These are phyloP conservation scores for Typha latifolia DNA, from an alignment of 176 grass and related monocot genomes.

Conservation along the genomic window DNA sequence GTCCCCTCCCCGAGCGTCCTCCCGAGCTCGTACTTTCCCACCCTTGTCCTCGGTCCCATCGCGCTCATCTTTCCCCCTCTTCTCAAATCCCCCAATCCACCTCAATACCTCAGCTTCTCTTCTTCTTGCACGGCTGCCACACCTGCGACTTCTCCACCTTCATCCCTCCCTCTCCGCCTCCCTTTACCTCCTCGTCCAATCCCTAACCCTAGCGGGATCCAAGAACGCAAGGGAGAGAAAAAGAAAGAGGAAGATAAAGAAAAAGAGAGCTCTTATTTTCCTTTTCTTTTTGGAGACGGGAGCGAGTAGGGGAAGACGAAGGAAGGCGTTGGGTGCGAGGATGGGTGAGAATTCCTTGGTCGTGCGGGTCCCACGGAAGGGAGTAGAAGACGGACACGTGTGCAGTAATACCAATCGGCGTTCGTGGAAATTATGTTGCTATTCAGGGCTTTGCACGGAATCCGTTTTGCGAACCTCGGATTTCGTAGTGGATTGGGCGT, in stretches of 20 bases:
- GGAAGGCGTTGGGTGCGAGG: too few species aligned
- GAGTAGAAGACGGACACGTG: too few species aligned
- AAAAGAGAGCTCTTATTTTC: not conserved
- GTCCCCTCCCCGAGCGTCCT: conserved; percentile 81
- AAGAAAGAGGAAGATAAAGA: not conserved
- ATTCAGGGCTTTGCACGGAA: too few species aligned
- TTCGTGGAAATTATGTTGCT: too few species aligned
- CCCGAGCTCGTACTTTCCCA: conserved; percentile 93
- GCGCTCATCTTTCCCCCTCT: conserved; percentile 39
- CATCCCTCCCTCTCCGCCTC: not conserved
- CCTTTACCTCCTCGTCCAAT: not conserved
- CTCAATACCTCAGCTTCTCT: not conserved
- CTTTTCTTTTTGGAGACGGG: not conserved
- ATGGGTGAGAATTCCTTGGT: too few species aligned
- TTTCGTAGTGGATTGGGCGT: too few species aligned
- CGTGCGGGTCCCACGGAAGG: too few species aligned
- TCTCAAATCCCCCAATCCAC: not conserved
- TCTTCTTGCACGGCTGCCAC: conserved; percentile 13
- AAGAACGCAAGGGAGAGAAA: not conserved
- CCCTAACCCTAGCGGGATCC: not conserved
- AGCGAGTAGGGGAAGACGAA: too few species aligned
- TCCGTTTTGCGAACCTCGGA: too few species aligned
- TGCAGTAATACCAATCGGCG: too few species aligned
- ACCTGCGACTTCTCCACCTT: conserved; percentile 13
- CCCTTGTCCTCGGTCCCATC: conserved; percentile 44